Conservation (phyloP, 352 stramenopile genomes). For the Globisporangium perplexum region DNA sequence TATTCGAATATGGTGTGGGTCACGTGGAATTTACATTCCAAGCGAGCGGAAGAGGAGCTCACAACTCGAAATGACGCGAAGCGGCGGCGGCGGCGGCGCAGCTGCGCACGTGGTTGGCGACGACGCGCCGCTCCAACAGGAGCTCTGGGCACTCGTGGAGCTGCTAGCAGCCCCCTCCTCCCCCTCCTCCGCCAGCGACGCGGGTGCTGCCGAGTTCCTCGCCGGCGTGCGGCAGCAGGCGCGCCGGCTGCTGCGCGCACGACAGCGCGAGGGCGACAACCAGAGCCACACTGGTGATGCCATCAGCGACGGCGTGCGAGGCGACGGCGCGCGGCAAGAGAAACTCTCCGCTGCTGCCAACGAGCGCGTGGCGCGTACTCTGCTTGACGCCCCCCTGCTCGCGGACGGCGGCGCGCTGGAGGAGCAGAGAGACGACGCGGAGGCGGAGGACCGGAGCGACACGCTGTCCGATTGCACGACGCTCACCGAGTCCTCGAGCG, state of each 20-base stretch:
- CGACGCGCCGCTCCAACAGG: slow-evolving; percentile 14
- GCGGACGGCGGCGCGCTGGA: slow-evolving; percentile 10
- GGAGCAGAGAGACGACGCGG: slow-evolving; percentile 2
- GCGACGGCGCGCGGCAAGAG: slow-evolving; percentile 11
- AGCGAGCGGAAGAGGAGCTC: background rate
- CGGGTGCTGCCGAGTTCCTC: slow-evolving; percentile 16
- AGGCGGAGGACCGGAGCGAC: slow-evolving; percentile 70
- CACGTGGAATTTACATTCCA: background rate
- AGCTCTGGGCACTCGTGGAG: slow-evolving; percentile 55
- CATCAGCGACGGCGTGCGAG: background rate
- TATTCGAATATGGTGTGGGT: background rate
- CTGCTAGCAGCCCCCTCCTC: slow-evolving; percentile 10
- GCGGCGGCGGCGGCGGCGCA: background rate
- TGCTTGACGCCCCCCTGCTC: slow-evolving; percentile 31
- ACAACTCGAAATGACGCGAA: slow-evolving; percentile 8
- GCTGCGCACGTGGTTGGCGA: slow-evolving; percentile 10
- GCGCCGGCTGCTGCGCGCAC: slow-evolving; percentile 22
- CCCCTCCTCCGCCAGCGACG: background rate
- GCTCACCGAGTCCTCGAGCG: slow-evolving; percentile 59
- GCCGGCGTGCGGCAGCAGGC: slow-evolving; percentile 20
- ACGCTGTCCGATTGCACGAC: slow-evolving; percentile 74
- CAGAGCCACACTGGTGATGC: slow-evolving; percentile 2
- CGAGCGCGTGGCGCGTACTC: slow-evolving; percentile 48
- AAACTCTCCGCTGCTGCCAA: slow-evolving; percentile 49
- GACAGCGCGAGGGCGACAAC: slow-evolving; percentile 3